These are phyloP conservation scores for Ogataea siamensis DNA, from an alignment of 805 yeast species.

Conservation along the genomic window DNA sequence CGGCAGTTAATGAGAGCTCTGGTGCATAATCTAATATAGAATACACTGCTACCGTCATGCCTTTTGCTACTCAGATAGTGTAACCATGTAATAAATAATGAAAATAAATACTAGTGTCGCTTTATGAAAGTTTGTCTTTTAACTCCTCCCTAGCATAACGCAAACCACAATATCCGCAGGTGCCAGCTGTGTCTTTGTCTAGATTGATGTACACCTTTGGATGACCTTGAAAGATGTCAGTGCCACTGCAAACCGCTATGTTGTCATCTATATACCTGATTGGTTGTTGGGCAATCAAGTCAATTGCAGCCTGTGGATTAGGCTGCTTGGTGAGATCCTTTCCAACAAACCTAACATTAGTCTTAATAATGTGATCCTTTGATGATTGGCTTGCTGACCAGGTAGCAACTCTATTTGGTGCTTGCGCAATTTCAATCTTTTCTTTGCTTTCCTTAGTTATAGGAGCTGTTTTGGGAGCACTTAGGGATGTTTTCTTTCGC, in stretches of 20 bases:
- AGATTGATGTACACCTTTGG: slow-evolving; percentile 80
- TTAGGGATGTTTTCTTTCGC: slow-evolving; percentile 2
- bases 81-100: slow-evolving; percentile 21
- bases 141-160: slow-evolving; percentile 58
- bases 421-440: slow-evolving; percentile 43
- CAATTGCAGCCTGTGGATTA: slow-evolving; percentile 79
- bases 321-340: slow-evolving; percentile 69
- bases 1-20: no score
- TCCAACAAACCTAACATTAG: slow-evolving; percentile 68
- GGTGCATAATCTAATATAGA: no score
- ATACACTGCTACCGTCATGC: no score
- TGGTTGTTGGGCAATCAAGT: slow-evolving; percentile 73
- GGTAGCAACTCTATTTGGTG: slow-evolving; percentile 68
- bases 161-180: slow-evolving; percentile 82
- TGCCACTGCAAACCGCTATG: slow-evolving; percentile 82
- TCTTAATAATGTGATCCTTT: slow-evolving; percentile 51
- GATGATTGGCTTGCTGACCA: slow-evolving; percentile 74
- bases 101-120: slow-evolving; percentile 6
- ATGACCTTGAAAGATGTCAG: slow-evolving; percentile 76
- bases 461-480: slow-evolving; percentile 17
- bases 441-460: slow-evolving; percentile 11
- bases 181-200: slow-evolving; percentile 67
- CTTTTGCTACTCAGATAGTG: no score
- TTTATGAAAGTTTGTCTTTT: slow-evolving; percentile 28
- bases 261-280: slow-evolving; percentile 52